phyloP scores from a whole-genome alignment of 2,329 filamentous ascomycete species.

The Botryosphaeria dothidea region DNA sequence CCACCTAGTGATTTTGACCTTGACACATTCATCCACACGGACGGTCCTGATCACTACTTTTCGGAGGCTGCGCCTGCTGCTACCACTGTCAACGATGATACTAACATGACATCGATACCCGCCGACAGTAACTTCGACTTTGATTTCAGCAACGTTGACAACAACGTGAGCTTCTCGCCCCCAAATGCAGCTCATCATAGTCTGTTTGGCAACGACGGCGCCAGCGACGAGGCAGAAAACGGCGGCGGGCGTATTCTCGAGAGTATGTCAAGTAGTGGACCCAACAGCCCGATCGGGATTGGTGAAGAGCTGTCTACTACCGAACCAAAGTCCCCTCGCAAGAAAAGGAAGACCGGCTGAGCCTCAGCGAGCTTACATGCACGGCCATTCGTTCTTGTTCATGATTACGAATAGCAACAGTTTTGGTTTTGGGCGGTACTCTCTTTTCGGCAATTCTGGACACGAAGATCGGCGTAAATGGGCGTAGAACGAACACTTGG shows the following conservation, averaged over 20 bases:
- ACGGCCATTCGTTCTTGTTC: neutral
- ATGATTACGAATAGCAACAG: neutral
- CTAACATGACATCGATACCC: slow-evolving; percentile 29
- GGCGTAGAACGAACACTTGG: neutral
- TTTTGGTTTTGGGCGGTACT: neutral
- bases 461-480: neutral
- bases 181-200: neutral
- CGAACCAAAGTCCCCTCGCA: slow-evolving; percentile 9
- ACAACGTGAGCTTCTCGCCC: slow-evolving; percentile 22
- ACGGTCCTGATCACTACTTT: slow-evolving; percentile 53
- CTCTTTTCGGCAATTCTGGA: neutral
- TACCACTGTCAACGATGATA: neutral
- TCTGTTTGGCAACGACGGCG: slow-evolving; percentile 7
- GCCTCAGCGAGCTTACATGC: too few relatives aligned
- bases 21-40: slow-evolving; percentile 51
- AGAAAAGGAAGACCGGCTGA: slow-evolving; percentile 18
- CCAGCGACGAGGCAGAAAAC: slow-evolving; percentile 7
- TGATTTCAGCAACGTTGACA: slow-evolving; percentile 21
- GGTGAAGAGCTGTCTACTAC: neutral
- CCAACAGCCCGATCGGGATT: slow-evolving; percentile 28
- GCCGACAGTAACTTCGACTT: slow-evolving; percentile 22
- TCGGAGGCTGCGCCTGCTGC: slow-evolving; percentile 33
- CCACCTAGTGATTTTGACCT: slow-evolving; percentile 36
- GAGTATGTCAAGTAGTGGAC: slow-evolving; percentile 34
- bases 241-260: slow-evolving; percentile 30